Conservation (phyloP, 169 alveolate genomes). For the Plasmodium relictum region DNA sequence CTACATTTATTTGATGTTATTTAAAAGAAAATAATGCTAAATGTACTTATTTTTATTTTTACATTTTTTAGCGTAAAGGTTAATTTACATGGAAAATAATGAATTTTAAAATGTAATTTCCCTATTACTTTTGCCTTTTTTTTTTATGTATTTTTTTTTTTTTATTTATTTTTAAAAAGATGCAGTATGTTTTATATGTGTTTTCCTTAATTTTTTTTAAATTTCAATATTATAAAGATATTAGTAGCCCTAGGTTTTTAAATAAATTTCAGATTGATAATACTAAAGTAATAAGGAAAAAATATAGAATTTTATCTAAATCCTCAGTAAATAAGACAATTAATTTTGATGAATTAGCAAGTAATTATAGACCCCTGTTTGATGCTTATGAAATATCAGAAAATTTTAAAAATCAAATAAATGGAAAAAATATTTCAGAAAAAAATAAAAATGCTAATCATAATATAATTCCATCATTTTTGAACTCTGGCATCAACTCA, state of each 20-base stretch:
- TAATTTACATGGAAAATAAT: background rate
- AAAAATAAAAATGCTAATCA: background rate
- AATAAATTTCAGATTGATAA: conserved; percentile 5
- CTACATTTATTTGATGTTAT: too few species aligned
- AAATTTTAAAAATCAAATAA: conserved; percentile 28
- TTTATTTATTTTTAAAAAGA: conserved; percentile 12
- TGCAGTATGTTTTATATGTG: conserved; percentile 44
- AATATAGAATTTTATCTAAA: conserved; percentile 13
- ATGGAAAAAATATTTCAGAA: background rate
- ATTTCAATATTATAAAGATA: conserved; percentile 31
- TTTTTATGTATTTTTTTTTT: background rate
- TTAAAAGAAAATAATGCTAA: too few species aligned
- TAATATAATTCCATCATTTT: background rate
- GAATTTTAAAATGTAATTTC: background rate
- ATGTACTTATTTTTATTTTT: too few species aligned
- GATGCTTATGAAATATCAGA: conserved; percentile 56
- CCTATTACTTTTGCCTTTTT: background rate
- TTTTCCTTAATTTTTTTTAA: conserved; percentile 28
- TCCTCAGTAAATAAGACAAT: background rate
- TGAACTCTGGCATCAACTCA: background rate
- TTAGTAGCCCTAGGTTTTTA: conserved; percentile 16
- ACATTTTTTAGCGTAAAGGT: too few species aligned
- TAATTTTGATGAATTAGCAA: conserved; percentile 19
- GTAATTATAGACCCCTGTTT: conserved; percentile 28
- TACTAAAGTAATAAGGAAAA: conserved; percentile 14